Conservation (phyloP, 768 basidiomycete species). For the Trametes punicea region DNA sequence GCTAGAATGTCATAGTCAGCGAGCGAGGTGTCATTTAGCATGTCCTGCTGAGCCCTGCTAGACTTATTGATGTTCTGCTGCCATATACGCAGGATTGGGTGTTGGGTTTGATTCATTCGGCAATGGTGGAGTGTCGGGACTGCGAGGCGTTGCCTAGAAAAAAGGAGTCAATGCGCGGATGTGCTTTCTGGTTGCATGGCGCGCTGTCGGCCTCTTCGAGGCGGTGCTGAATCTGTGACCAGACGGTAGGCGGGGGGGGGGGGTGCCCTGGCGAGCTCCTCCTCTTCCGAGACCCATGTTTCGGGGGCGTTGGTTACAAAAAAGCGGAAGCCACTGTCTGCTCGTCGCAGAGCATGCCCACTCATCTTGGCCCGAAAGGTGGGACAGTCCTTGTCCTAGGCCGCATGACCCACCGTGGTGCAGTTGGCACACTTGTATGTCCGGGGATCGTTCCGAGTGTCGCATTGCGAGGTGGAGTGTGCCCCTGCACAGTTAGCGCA, state of each 20-base stretch:
- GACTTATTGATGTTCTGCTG: conserved; percentile 32
- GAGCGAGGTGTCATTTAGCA: conserved; percentile 12
- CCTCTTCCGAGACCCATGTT: conserved; percentile 1
- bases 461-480: conserved; percentile 24
- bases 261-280: background rate
- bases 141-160: background rate
- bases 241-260: conserved; percentile 4
- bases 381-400: conserved; percentile 28
- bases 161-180: background rate
- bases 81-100: conserved; percentile 21
- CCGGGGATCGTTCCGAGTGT: background rate
- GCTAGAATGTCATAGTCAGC: conserved; percentile 32
- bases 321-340: conserved; percentile 10
- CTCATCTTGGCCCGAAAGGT: background rate
- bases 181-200: background rate
- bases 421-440: conserved; percentile 28
- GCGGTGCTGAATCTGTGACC: conserved; percentile 1
- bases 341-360: background rate
- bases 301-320: conserved; percentile 1
- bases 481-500: conserved; percentile 22
- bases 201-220: background rate
- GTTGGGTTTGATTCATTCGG: background rate
- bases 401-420: conserved; percentile 26
- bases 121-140: background rate
- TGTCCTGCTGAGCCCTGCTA: conserved; percentile 11